Conservation (phyloP, 73 alveolate species). For the Paramecium primaurelia region DNA sequence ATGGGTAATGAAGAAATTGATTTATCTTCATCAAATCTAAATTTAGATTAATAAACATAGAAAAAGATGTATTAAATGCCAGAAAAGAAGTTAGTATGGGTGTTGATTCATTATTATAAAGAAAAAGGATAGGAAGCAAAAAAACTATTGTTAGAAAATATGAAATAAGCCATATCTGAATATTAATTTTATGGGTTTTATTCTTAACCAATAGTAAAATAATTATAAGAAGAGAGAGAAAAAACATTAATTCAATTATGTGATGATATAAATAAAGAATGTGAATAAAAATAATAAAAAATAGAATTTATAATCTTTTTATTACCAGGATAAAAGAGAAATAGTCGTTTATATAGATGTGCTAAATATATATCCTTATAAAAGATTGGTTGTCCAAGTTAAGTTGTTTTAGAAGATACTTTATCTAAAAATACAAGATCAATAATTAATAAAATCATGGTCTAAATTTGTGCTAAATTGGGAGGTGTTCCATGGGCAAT, state of each 20-base stretch:
- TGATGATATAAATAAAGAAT: not conserved
- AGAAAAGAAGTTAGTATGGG: not conserved
- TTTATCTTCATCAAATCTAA: conserved; percentile 54
- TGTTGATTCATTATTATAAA: not conserved
- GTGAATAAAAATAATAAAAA: not conserved
- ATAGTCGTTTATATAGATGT: conserved; percentile 2
- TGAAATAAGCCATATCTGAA: not conserved
- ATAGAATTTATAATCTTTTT: conserved; percentile 13
- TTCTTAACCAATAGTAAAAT: not conserved
- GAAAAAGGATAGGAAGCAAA: not conserved
- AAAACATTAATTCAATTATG: not conserved
- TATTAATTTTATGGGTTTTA: not conserved
- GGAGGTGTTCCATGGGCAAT: conserved; percentile 98
- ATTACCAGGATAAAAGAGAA: conserved; percentile 30
- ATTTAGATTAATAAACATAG: conserved; percentile 81
- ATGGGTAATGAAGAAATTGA: conserved; percentile 63
- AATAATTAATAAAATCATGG: conserved; percentile 85
- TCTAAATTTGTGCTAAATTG: conserved; percentile 90
- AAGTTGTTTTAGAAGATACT: conserved; percentile 16
- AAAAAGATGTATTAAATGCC: conserved; percentile 72
- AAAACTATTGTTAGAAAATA: not conserved
- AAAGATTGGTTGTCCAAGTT: not conserved
- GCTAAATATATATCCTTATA: not conserved
- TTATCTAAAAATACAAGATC: conserved; percentile 68
- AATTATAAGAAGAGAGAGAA: not conserved